Evolutionary conservation across 768 basidiomycete species (phyloP).

Genomic region (Tubosaeta sp.): DNA sequence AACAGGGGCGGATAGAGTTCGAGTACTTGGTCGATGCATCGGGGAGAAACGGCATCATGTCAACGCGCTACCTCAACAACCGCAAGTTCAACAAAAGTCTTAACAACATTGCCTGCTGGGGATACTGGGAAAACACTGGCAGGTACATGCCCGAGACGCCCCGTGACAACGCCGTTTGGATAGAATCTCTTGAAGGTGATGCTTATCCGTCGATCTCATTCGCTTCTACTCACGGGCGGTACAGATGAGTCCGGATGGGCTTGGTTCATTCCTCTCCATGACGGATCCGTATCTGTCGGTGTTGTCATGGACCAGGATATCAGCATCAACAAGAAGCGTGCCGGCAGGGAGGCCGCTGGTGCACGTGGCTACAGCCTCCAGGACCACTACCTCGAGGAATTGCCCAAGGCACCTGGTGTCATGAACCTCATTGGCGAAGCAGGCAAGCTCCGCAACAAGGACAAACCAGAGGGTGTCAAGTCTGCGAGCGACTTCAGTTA

Average conservation of each 20-base stretch:
- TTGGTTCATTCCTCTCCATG: background rate
- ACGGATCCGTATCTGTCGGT: background rate
- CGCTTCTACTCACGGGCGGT: background rate
- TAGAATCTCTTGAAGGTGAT: background rate
- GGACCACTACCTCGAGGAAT: background rate
- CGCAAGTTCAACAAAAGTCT: background rate
- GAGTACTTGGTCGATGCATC: constrained; percentile 1
- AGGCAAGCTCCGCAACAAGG: background rate
- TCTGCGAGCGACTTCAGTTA: background rate
- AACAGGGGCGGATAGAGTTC: background rate
- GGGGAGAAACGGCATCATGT: background rate
- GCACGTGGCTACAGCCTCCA: background rate
- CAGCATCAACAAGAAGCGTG: background rate
- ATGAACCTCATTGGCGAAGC: background rate
- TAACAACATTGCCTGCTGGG: background rate
- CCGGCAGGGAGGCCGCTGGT: background rate
- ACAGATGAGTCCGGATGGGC: background rate
- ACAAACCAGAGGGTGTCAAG: constrained; percentile 1
- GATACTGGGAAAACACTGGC: background rate
- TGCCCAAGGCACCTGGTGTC: background rate
- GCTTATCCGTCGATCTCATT: background rate
- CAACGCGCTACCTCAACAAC: background rate
- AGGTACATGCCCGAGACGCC: background rate
- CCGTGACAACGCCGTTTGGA: background rate
- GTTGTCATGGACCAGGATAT: constrained; percentile 1